phyloP scores from a whole-genome alignment of 1,284 basidiomycete species.

The Pisolithus thermaeus region DNA sequence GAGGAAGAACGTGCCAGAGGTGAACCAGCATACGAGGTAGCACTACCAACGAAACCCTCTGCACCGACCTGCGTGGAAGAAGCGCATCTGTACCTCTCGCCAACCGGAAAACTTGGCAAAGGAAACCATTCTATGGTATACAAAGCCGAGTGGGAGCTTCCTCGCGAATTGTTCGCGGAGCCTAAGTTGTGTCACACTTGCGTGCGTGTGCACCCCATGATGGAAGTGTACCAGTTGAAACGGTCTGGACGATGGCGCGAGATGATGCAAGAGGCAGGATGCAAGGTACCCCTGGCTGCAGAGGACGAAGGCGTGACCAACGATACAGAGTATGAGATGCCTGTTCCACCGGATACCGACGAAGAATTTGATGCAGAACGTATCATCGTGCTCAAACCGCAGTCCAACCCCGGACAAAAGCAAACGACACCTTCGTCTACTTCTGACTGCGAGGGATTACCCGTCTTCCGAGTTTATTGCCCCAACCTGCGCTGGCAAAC shows the following conservation, averaged over 20 bases:
- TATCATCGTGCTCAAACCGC: neutral
- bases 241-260: conserved; percentile 16
- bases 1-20: conserved; percentile 10
- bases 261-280: conserved; percentile 8
- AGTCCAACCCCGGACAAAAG: neutral
- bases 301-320: neutral
- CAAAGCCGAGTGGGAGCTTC: conserved; percentile 37
- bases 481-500: conserved; percentile 10
- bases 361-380: neutral
- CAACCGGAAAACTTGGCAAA: conserved; percentile 24
- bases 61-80: conserved; percentile 19
- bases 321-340: neutral
- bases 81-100: conserved; percentile 38
- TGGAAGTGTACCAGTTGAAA: conserved; percentile 20
- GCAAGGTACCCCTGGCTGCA: neutral
- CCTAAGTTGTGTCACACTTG: conserved; percentile 13
- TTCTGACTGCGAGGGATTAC: conserved; percentile 3
- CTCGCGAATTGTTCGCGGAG: conserved; percentile 30
- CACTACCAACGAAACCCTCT: conserved; percentile 15
- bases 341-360: neutral
- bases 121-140: conserved; percentile 40
- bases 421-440: too few relatives aligned
- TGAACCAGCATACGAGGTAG: conserved; percentile 20
- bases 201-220: too few relatives aligned
- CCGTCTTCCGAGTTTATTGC: neutral